Base-by-base conservation (phyloP, 108 stramenopile genomes). In the Skeletonema costatum region DNA sequence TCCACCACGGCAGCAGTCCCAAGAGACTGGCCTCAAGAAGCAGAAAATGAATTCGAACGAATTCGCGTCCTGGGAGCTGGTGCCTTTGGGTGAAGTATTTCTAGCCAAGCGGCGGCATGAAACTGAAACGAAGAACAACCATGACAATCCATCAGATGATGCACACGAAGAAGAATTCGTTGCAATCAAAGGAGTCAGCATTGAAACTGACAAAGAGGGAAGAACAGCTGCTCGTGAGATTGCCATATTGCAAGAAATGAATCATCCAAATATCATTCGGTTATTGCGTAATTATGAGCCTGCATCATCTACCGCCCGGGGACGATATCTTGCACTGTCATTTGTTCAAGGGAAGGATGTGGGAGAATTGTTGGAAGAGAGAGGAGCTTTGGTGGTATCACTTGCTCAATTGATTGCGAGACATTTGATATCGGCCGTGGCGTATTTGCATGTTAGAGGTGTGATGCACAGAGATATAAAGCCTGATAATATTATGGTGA, bases 401-500 rank as follows among this genome's bases (percentile, higher is more conserved):
- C 67, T 94, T 31, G 84, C 86, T 16, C 76, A 90, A 63, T 65
- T 89, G 70, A 74, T 94, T 42, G 83, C 90, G 11, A 77, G 87
- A 5, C 85, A 94, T 59, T 66, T 94, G 66, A 87, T 92, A 59
- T 80, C 88, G 16, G 93, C 93, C 41, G 90, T 94, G 7, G 78
- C 78, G 29, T 94, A 92, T 51, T 64, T 90, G 35, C 93, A 94
- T 56, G 87, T 88, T n/a, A 77, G 91, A n/a, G 93, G 88, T 7
- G 89, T 92, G 3, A 77, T 94, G 59, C 93, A 94, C 61, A 66
- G 93, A 11, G 93, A 94, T 75, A 90, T 94, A 51, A 94, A 93
- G 68, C 93, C 93, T 48, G 85, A 88, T 29, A 89, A 92, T 60
- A 87, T 90, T 50, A 88, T 88, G 79, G 58, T 82, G 7, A 58